These are phyloP conservation scores for Chiua virens DNA, from an alignment of 768 basidiomycete species.

Conservation along the genomic window DNA sequence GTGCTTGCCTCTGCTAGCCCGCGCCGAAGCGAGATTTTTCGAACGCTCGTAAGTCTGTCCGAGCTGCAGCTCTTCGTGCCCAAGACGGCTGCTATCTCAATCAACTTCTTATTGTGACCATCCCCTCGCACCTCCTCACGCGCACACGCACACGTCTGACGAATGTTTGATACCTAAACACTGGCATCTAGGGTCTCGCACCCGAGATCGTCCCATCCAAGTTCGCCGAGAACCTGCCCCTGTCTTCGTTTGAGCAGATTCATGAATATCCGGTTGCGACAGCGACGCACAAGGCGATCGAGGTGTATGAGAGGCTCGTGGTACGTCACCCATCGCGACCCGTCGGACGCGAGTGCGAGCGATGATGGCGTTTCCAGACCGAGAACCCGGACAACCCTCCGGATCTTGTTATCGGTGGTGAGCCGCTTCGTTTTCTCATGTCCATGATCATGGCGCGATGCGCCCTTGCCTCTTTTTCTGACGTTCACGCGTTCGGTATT, in stretches of 20 bases:
- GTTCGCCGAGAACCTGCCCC: constrained; percentile 77
- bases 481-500: too few relatives aligned
- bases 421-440: constrained; percentile 7
- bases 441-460: not conserved
- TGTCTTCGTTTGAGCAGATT: constrained; percentile 65
- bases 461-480: too few relatives aligned
- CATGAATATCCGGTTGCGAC: constrained; percentile 79
- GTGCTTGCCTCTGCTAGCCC: constrained; percentile 88
- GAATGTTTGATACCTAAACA: not conserved
- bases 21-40: constrained; percentile 79
- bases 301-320: constrained; percentile 85
- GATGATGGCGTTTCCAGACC: constrained; percentile 27
- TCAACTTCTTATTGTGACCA: too few relatives aligned
- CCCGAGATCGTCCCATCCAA: constrained; percentile 74
- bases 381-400: constrained; percentile 67
- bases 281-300: constrained; percentile 76
- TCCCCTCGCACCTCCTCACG: not conserved
- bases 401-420: constrained; percentile 79
- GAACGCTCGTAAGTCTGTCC: constrained; percentile 57
- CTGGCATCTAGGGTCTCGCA: constrained; percentile 44
- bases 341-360: not conserved
- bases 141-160: not conserved
- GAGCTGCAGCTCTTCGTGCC: too few relatives aligned
- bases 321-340: constrained; percentile 35
- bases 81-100: too few relatives aligned